Base-by-base conservation (phyloP, 2,329 filamentous ascomycete species). In the Simplicillium aogashimaense region DNA sequence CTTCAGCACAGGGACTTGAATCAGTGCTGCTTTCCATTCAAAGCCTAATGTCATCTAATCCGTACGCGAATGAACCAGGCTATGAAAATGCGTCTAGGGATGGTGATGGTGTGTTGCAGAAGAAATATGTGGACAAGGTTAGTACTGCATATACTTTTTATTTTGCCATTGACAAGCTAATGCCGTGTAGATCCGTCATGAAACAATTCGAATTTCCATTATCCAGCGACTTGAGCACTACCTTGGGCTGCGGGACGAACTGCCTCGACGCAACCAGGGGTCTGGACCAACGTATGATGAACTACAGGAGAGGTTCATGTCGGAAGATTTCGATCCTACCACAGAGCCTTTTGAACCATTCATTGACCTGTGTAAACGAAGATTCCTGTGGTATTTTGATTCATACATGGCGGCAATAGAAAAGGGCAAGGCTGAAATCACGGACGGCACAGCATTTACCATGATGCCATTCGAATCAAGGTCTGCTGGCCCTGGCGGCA, bases 301-400 rank as follows among this genome's bases (percentile, higher is more conserved):
- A n/a, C n/a, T n/a, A n/a, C 20, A 25, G 9, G 20, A 25, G 9
- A 25, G 20, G 9, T 25, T 6, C 9, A 6, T 6, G 5, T 9
- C 20, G 6, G 20, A 25, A 25, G 20, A 25, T 25, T 9, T 25
- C 9, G 20, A 25, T 9, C 20, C 20, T 32, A 56, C 61, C 1
- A 61, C 54, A 7, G 54, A 76, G 1, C 71, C 76, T 1, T 94
- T 87, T 58, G 84, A 94, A 49, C 86, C 88, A 0, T 97, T 97
- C 65, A 82, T 80, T 49, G 90, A 97, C 53, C 69, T 95, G 5
- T 86, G 83, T 70, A 97, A 97, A 62, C 80, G 84, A 30, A 79
- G 89, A 2, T 95, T 97, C 56, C 67, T 97, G 12, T 97, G 92
- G 92, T 97, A 97, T 63, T 94, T 86, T 58, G 84, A 94, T 49